Conservation (phyloP, 768 basidiomycete species). For the Leucosporidium scottii region DNA sequence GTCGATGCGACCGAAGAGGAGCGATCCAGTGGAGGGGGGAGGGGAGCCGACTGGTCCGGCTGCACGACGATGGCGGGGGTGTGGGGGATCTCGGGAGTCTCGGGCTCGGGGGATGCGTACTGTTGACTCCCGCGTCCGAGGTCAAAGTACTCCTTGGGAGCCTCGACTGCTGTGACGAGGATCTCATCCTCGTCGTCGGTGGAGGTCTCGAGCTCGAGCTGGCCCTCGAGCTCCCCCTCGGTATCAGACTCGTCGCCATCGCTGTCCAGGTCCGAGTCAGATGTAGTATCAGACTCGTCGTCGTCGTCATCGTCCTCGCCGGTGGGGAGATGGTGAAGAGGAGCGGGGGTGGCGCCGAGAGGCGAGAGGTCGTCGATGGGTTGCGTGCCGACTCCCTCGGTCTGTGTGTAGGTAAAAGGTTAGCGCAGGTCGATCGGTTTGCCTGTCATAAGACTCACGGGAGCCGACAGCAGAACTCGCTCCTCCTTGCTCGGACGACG, state of each 20-base stretch:
- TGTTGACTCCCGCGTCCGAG: neutral
- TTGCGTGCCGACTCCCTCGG: constrained; percentile 76
- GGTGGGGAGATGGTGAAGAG: neutral
- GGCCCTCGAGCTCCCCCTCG: constrained; percentile 36
- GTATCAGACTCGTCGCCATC: constrained; percentile 33
- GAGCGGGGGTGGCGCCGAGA: constrained; percentile 26
- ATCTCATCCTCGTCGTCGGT: constrained; percentile 23
- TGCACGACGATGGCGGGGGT: constrained; percentile 34
- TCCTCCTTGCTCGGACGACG: constrained; percentile 55
- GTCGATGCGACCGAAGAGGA: constrained; percentile 20
- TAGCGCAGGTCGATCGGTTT: constrained; percentile 10
- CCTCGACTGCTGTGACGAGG: neutral
- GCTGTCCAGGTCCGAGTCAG: constrained; percentile 31
- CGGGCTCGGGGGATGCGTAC: neutral
- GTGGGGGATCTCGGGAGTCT: neutral
- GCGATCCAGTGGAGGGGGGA: constrained; percentile 35
- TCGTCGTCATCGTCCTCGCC: constrained; percentile 50
- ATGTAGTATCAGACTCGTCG: constrained; percentile 41
- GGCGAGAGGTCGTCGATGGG: constrained; percentile 51
- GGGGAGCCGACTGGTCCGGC: constrained; percentile 35
- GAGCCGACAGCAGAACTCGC: constrained; percentile 60
- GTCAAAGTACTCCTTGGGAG: constrained; percentile 20
- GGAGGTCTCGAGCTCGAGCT: constrained; percentile 14
- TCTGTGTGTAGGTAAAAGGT: constrained; percentile 47
- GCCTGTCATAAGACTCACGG: constrained; percentile 45